These are phyloP conservation scores for Paulownia fortunei DNA, from an alignment of 257 asterid genomes.

Conservation along the genomic window DNA sequence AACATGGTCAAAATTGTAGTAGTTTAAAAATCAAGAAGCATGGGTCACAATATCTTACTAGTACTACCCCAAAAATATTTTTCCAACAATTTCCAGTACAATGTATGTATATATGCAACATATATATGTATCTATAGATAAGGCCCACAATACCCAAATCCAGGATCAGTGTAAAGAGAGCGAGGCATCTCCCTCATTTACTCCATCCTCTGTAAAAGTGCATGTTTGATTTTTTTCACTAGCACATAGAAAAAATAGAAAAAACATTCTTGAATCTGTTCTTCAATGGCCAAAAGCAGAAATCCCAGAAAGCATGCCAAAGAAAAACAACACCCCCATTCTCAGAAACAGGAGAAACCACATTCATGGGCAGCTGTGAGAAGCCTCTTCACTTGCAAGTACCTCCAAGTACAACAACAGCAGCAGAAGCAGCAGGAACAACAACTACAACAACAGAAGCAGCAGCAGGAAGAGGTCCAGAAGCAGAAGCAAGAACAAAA, in stretches of 20 bases:
- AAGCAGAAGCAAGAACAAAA: slow-evolving; percentile 22
- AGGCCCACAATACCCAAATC: slow-evolving; percentile 41
- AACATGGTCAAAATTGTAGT: background rate
- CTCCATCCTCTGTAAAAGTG: slow-evolving; percentile 38
- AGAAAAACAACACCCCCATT: slow-evolving; percentile 26
- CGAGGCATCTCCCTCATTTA: slow-evolving; percentile 21
- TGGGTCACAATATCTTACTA: background rate
- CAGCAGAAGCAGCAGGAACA: slow-evolving; percentile 50
- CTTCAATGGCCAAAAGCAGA: slow-evolving; percentile 65
- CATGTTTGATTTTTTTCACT: slow-evolving; percentile 19
- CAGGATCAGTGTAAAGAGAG: slow-evolving; percentile 31
- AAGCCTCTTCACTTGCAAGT: slow-evolving; percentile 90
- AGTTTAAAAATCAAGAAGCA: background rate
- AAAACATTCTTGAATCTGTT: slow-evolving; percentile 8
- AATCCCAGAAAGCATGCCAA: slow-evolving; percentile 42
- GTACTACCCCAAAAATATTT: background rate
- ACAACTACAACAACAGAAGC: slow-evolving; percentile 21
- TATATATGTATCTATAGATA: background rate
- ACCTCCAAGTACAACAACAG: slow-evolving; percentile 64
- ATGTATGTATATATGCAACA: background rate
- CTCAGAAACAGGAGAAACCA: slow-evolving; percentile 49
- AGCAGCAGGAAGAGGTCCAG: slow-evolving; percentile 19
- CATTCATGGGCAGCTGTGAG: slow-evolving; percentile 93
- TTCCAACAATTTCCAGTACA: background rate
- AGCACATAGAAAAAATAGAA: background rate